Percentiles rank a stretch among this genome's conserved stretches.
These are phyloP conservation scores for Phytophthora brassicae DNA, from an alignment of 352 stramenopile species.

Conservation along the genomic window DNA sequence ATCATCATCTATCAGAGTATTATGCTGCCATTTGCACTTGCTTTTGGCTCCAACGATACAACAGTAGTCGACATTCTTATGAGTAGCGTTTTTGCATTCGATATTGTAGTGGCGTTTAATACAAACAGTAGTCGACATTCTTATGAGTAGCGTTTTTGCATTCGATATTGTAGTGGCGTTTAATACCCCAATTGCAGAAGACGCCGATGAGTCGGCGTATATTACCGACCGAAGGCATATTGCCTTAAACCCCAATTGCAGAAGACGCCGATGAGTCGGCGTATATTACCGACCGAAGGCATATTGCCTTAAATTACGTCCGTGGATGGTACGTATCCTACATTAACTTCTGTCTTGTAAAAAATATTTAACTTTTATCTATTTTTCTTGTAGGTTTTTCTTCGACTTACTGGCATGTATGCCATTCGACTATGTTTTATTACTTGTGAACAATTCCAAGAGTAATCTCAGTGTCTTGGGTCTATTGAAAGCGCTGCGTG, in stretches of 20 bases:
- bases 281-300: conserved; percentile 63
- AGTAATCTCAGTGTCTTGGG: conserved; percentile 64
- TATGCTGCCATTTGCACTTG: conserved; percentile 53
- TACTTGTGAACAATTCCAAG: conserved; percentile 53
- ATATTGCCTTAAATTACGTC: conserved; percentile 58
- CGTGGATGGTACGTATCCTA: conserved; percentile 51
- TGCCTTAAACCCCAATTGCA: conserved; percentile 50
- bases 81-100: conserved; percentile 66
- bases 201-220: conserved; percentile 52
- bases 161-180: conserved; percentile 74
- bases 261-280: conserved; percentile 40
- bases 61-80: conserved; percentile 53
- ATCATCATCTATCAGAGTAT: conserved; percentile 83
- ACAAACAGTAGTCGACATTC: conserved; percentile 50
- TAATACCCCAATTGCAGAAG: conserved; percentile 56
- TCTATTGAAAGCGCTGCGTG: conserved; percentile 67
- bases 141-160: conserved; percentile 71
- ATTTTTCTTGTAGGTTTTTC: conserved; percentile 55
- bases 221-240: conserved; percentile 67
- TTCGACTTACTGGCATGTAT: conserved; percentile 79
- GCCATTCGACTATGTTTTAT: conserved; percentile 65
- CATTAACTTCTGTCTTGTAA: no score
- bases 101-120: conserved; percentile 81
- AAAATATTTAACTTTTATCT: no score
- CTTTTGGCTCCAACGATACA: no score